Evolutionary conservation across 2,329 filamentous ascomycete genomes (phyloP).

Genomic region (Epichloe amarillans): DNA sequence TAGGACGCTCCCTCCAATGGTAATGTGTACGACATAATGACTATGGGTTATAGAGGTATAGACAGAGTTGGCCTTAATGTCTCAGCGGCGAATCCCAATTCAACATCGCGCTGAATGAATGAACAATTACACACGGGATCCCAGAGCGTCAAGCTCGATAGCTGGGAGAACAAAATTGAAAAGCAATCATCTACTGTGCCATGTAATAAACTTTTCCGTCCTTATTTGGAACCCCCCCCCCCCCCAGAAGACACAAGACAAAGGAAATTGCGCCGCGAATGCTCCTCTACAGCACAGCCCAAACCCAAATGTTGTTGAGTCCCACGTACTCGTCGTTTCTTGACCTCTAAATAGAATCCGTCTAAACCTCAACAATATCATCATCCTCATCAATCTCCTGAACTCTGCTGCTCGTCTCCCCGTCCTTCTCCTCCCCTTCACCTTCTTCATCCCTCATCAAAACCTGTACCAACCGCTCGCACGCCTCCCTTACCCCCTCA

Average conservation of each 20-base stretch:
- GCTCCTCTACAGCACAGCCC: not conserved
- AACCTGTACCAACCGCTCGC: constrained; percentile 81
- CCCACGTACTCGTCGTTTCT: not conserved
- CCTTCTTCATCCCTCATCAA: constrained; percentile 64
- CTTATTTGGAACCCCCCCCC: not conserved
- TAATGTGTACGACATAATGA: no score
- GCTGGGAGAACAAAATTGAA: no score
- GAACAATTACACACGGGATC: no score
- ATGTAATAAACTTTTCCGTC: not conserved
- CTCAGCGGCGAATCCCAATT: no score
- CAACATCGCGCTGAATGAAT: no score
- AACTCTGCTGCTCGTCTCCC: constrained; percentile 17
- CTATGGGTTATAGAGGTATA: no score
- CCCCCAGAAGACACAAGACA: not conserved
- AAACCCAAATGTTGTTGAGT: not conserved
- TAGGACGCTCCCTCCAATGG: no score
- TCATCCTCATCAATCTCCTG: constrained; percentile 40
- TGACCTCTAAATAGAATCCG: not conserved
- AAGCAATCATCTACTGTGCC: not conserved
- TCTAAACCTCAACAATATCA: constrained; percentile 39
- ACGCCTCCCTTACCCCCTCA: constrained; percentile 69
- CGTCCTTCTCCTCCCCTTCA: constrained; percentile 26
- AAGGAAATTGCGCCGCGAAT: not conserved
- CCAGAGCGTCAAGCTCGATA: not conserved
- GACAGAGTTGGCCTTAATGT: no score